Evolutionary conservation across 768 basidiomycete species (phyloP), one percentile per base, ranked within the genome.

Genomic region (Obba rivulosa): DNA sequence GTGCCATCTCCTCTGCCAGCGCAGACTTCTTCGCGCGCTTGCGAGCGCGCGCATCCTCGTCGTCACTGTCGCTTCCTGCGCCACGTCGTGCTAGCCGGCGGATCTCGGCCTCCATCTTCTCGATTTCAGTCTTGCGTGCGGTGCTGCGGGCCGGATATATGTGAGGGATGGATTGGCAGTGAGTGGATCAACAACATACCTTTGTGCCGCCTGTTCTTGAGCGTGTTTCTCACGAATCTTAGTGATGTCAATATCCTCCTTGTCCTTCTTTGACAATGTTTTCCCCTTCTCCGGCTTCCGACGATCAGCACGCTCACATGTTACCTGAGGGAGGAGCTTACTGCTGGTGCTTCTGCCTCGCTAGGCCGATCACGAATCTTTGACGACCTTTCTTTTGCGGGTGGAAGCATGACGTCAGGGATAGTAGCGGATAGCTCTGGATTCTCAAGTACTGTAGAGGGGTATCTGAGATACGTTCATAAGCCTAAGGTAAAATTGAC

Each of bases 61-160:
- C 86, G 37, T 78, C 82, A 13, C 72, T 71, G 1, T 73, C 79
- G 22, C 73, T 77, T 8, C 76, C 78, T 37, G 34, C 55, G 17
- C 42, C 56, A 5, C 58, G 52, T 17, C 55, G 56, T 74, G 76
- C 73, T 7, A 95, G 78, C 52, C 79, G 85, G 21, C 89, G 84
- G 47, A 97, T 87, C 39, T 92, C 87, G 7, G 80, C 81, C 65
- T 97, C 91, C 83, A 97, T 89, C 57, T 78, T 84, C 56, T 83
- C 84, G 43, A 96, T 89, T 62, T 92, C 83, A 7, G 80, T 72
- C 59, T 84, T 79, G 18, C 87, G 85, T 10, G 77, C 66, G 28
- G 74, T 73, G 45, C 86, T 92, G 49, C 3, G 40, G 31, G 23
- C 42, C 50, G 36, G 20, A 34, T 28, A 28, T 23, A 18, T 20